Conservation (phyloP, 441 rosid genomes). For the Viola pubescens region DNA sequence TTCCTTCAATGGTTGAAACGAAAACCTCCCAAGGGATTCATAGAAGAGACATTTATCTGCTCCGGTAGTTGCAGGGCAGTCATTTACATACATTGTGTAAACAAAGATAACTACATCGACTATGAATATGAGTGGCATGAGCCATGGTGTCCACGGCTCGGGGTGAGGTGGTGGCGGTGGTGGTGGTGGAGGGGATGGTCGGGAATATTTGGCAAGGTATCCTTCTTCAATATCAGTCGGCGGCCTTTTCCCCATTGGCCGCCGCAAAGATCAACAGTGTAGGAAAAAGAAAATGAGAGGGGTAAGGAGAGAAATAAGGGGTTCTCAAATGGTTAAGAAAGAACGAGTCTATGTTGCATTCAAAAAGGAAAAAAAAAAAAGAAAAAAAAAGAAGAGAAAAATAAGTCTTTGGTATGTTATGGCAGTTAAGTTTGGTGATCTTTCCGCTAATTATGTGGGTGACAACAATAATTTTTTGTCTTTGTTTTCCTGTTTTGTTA, state of each 20-base stretch:
- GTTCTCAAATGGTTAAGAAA: too few species aligned
- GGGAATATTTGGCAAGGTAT: not conserved
- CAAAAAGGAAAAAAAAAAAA: too few species aligned
- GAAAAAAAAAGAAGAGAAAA: too few species aligned
- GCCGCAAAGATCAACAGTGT: not conserved
- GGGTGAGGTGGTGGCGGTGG: not conserved
- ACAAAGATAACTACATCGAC: constrained; percentile 40
- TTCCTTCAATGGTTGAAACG: constrained; percentile 53
- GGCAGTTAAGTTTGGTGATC: too few species aligned
- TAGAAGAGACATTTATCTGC: constrained; percentile 35
- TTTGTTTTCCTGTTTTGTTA: too few species aligned
- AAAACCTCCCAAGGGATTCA: constrained; percentile 46
- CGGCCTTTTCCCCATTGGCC: not conserved
- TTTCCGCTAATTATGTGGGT: too few species aligned
- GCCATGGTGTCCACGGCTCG: constrained; percentile 55
- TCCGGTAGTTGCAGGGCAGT: constrained; percentile 46
- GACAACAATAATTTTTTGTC: too few species aligned
- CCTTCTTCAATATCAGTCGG: not conserved
- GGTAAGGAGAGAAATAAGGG: not conserved
- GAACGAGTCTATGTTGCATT: too few species aligned
- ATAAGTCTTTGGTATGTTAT: too few species aligned
- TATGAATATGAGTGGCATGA: constrained; percentile 44
- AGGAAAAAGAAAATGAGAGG: not conserved
- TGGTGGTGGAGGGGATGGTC: not conserved
- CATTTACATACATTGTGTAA: constrained; percentile 51